These are phyloP conservation scores for Leccinum incarnatum DNA, from an alignment of 768 basidiomycete species.

Conservation along the genomic window DNA sequence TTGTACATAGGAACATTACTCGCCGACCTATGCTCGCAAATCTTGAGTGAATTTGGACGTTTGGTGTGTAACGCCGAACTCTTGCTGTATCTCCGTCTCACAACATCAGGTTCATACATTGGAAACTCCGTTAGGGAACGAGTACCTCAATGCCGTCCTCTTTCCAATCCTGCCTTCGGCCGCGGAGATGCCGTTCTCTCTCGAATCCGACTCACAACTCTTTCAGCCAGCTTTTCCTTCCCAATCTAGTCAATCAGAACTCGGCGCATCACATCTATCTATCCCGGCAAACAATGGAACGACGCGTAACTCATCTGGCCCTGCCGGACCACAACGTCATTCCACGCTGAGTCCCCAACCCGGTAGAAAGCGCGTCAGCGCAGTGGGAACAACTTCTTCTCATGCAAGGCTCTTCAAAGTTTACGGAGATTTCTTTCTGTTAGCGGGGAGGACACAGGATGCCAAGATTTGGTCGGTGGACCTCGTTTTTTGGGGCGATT, in stretches of 20 bases:
- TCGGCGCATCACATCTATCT: constrained; percentile 28
- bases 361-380: constrained; percentile 58
- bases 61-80: constrained; percentile 53
- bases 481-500: constrained; percentile 1
- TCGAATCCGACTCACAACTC: constrained; percentile 45
- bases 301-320: constrained; percentile 54
- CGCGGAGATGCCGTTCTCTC: constrained; percentile 57
- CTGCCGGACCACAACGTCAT: constrained; percentile 45
- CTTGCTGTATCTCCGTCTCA: constrained; percentile 7
- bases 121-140: constrained; percentile 83
- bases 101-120: constrained; percentile 62
- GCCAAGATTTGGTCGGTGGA: constrained; percentile 70
- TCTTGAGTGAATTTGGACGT: constrained; percentile 81
- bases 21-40: constrained; percentile 84
- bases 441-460: constrained; percentile 84
- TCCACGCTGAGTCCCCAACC: constrained; percentile 44
- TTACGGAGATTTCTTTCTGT: constrained; percentile 82
- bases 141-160: constrained; percentile 70
- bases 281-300: constrained; percentile 31
- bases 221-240: constrained; percentile 46
- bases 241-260: constrained; percentile 57
- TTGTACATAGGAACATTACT: constrained; percentile 85
- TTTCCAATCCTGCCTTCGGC: constrained; percentile 61
- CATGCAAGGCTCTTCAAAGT: constrained; percentile 87
- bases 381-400: constrained; percentile 67